phyloP scores from a whole-genome alignment of 164 flowering plant species.

The Akebia trifoliata region DNA sequence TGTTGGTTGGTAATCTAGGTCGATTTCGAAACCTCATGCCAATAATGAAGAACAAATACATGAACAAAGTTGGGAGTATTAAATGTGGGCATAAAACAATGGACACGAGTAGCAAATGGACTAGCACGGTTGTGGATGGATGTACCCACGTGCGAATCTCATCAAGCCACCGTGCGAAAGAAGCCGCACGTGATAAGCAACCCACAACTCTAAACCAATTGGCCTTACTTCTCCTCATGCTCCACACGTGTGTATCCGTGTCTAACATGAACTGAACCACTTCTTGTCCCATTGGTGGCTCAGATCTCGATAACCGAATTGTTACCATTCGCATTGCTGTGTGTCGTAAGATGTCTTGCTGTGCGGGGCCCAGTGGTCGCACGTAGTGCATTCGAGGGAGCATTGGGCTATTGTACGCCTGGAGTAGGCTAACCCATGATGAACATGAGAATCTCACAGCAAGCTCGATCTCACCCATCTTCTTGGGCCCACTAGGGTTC shows the following conservation, averaged over 20 bases:
- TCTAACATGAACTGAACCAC: slow-evolving; percentile 89
- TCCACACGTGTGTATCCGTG: slow-evolving; percentile 74
- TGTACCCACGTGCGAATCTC: slow-evolving; percentile 72
- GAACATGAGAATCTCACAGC: slow-evolving; percentile 76
- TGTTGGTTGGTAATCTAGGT: slow-evolving; percentile 27
- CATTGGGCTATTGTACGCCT: slow-evolving; percentile 66
- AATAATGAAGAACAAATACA: slow-evolving; percentile 69
- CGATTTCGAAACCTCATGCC: slow-evolving; percentile 49
- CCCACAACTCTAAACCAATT: slow-evolving; percentile 79
- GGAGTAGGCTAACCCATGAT: slow-evolving; percentile 66
- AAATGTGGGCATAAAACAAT: slow-evolving; percentile 63
- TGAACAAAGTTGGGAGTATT: slow-evolving; percentile 63
- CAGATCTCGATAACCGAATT: slow-evolving; percentile 69
- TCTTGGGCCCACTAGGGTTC: slow-evolving; percentile 65
- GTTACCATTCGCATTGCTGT: slow-evolving; percentile 73
- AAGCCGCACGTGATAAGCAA: slow-evolving; percentile 46
- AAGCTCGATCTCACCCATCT: slow-evolving; percentile 84
- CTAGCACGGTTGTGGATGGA: slow-evolving; percentile 69
- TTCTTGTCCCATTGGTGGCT: slow-evolving; percentile 82
- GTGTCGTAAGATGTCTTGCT: slow-evolving; percentile 74
- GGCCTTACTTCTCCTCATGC: slow-evolving; percentile 91
- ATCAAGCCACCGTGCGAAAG: slow-evolving; percentile 63
- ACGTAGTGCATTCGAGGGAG: slow-evolving; percentile 94
- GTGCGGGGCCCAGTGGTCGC: slow-evolving; percentile 61
- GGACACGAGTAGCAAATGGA: slow-evolving; percentile 56